phyloP scores from a whole-genome alignment of 495 filamentous ascomycete species.

The Aspergillus coremiiformis region DNA sequence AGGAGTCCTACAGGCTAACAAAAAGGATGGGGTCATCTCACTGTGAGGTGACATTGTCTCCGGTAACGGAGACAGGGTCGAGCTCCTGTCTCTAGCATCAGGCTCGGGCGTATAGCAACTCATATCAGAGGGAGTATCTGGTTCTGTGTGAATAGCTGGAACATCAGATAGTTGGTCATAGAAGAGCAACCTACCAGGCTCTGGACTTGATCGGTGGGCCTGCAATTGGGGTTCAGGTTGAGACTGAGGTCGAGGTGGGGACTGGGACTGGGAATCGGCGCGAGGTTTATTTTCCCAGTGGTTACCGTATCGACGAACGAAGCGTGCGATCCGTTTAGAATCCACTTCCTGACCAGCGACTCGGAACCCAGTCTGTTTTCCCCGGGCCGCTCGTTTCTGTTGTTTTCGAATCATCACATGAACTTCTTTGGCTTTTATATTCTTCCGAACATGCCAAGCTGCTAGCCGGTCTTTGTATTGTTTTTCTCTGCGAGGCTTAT shows the following conservation, averaged over 20 bases:
- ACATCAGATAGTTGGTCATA: neutral
- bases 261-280: constrained; percentile 11
- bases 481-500: constrained; percentile 32
- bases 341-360: constrained; percentile 34
- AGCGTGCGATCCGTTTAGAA: constrained; percentile 33
- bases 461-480: constrained; percentile 42
- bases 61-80: constrained; percentile 28
- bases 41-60: constrained; percentile 27
- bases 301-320: constrained; percentile 29
- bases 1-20: neutral
- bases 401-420: constrained; percentile 40
- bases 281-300: constrained; percentile 20
- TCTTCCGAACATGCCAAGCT: constrained; percentile 38
- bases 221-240: neutral
- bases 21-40: constrained; percentile 15
- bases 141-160: neutral
- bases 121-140: constrained; percentile 40
- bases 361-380: constrained; percentile 39
- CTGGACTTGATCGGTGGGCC: constrained; percentile 20
- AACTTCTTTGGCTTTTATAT: constrained; percentile 39
- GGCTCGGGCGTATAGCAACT: constrained; percentile 36
- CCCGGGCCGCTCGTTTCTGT: constrained; percentile 34
- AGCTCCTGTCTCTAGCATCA: constrained; percentile 19
- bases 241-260: constrained; percentile 5
- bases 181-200: constrained; percentile 25